Percentiles rank a stretch among this genome's conserved stretches.
phyloP scores from a whole-genome alignment of 805 yeast genomes.

The Candida tallmaniae region DNA sequence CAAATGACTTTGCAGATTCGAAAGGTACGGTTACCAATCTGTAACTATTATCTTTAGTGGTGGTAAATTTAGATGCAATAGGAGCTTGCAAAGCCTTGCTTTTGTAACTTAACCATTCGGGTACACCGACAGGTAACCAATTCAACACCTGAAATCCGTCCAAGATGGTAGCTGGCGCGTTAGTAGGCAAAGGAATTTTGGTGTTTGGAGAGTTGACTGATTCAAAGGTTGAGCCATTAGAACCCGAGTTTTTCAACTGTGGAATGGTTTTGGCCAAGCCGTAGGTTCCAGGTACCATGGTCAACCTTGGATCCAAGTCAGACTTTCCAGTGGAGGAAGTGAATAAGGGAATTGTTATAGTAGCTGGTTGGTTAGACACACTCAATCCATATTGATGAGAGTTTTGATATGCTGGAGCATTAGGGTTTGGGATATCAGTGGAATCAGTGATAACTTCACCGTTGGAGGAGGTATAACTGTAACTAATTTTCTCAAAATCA shows the following conservation, averaged over 20 bases:
- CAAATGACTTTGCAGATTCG: slow-evolving; percentile 30
- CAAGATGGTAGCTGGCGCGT: slow-evolving; percentile 30
- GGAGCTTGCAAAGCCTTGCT: slow-evolving; percentile 21
- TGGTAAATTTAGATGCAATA: slow-evolving; percentile 21
- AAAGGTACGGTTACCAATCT: slow-evolving; percentile 16
- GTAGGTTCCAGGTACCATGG: slow-evolving; percentile 64
- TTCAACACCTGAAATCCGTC: slow-evolving; percentile 41
- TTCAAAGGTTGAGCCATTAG: slow-evolving; percentile 23
- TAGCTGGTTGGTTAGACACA: slow-evolving; percentile 31
- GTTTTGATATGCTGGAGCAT: slow-evolving; percentile 13
- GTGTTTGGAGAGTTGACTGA: slow-evolving; percentile 25
- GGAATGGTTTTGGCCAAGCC: slow-evolving; percentile 68
- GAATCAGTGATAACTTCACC: slow-evolving; percentile 53
- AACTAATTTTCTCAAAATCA: slow-evolving; percentile 60
- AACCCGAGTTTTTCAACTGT: slow-evolving; percentile 15
- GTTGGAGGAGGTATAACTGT: slow-evolving; percentile 45
- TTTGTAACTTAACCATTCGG: slow-evolving; percentile 39
- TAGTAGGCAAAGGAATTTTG: slow-evolving; percentile 31
- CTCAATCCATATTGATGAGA: slow-evolving; percentile 6
- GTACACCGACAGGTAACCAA: slow-evolving; percentile 41
- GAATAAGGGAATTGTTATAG: slow-evolving; percentile 71
- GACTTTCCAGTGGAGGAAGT: slow-evolving; percentile 70
- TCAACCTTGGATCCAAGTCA: slow-evolving; percentile 67
- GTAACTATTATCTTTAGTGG: slow-evolving; percentile 14
- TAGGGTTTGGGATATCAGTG: slow-evolving; percentile 29